Evolutionary conservation across 2,329 filamentous ascomycete species (phyloP).

Genomic region (Zymoseptoria crescenta): DNA sequence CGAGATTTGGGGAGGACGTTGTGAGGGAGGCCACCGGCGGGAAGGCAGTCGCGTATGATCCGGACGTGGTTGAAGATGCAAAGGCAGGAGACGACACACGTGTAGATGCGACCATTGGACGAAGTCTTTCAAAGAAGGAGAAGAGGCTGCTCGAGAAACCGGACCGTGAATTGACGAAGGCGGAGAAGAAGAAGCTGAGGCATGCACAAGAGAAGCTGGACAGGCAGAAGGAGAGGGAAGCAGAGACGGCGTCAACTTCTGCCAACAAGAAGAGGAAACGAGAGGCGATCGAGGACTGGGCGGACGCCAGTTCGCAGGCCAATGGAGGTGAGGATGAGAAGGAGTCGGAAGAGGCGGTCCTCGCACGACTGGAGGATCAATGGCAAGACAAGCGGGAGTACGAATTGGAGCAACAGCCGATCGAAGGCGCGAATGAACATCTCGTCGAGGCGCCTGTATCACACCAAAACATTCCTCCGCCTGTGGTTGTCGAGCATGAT

Average conservation of each 20-base stretch:
- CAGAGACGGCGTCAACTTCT: conserved; percentile 1
- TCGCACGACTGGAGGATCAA: conserved; percentile 16
- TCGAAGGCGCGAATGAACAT: conserved; percentile 36
- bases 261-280: background rate
- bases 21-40: conserved; percentile 16
- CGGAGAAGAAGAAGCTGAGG: conserved; percentile 13
- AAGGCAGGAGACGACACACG: conserved; percentile 22
- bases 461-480: conserved; percentile 28
- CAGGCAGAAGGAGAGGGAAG: background rate
- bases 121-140: conserved; percentile 2
- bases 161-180: conserved; percentile 4
- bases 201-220: conserved; percentile 8
- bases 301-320: background rate
- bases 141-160: conserved; percentile 6
- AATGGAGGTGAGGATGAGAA: background rate
- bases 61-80: conserved; percentile 13
- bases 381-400: conserved; percentile 40
- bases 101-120: conserved; percentile 16
- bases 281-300: background rate
- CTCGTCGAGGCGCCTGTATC: conserved; percentile 23
- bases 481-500: conserved; percentile 19
- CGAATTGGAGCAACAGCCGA: conserved; percentile 31
- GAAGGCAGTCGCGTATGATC: conserved; percentile 10
- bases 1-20: conserved; percentile 31
- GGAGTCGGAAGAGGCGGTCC: background rate